Conservation (phyloP, 768 basidiomycete species). For the Roridomyces roridus region DNA sequence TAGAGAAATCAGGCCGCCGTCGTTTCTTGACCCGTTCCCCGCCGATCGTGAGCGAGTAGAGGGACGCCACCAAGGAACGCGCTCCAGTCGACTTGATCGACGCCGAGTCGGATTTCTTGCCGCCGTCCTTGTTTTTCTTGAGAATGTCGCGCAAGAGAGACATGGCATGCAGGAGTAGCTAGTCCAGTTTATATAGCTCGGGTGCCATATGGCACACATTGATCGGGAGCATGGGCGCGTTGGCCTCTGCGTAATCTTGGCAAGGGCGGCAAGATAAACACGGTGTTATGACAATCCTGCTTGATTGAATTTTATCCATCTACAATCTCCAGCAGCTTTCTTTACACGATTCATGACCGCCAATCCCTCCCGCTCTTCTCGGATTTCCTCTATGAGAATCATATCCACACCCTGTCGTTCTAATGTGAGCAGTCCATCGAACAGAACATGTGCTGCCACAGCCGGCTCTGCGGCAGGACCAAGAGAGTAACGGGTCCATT, state of each 20-base stretch:
- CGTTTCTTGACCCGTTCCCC: constrained; percentile 24
- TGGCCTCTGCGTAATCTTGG: too few species aligned
- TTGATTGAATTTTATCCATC: constrained; percentile 38
- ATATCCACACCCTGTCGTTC: constrained; percentile 78
- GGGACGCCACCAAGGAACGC: constrained; percentile 23
- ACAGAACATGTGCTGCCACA: constrained; percentile 79
- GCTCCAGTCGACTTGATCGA: constrained; percentile 24
- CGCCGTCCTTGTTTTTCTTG: constrained; percentile 18
- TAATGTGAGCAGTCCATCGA: constrained; percentile 84
- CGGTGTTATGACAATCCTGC: too few species aligned
- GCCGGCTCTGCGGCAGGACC: constrained; percentile 63
- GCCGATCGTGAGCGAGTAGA: constrained; percentile 21
- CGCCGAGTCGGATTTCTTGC: constrained; percentile 16
- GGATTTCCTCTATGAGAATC: constrained; percentile 86
- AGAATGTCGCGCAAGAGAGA: constrained; percentile 25
- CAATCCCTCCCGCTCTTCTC: constrained; percentile 82
- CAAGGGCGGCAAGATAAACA: too few species aligned
- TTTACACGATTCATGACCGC: constrained; percentile 94
- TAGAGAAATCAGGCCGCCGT: constrained; percentile 19
- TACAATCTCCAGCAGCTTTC: constrained; percentile 80
- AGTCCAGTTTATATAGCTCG: too few species aligned
- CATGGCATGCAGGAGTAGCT: too few species aligned
- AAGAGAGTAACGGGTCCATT: constrained; percentile 63
- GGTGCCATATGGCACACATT: too few species aligned
- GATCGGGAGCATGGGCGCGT: too few species aligned